phyloP scores from a whole-genome alignment of 257 asterid species.

The Schizonepeta tenuifolia region DNA sequence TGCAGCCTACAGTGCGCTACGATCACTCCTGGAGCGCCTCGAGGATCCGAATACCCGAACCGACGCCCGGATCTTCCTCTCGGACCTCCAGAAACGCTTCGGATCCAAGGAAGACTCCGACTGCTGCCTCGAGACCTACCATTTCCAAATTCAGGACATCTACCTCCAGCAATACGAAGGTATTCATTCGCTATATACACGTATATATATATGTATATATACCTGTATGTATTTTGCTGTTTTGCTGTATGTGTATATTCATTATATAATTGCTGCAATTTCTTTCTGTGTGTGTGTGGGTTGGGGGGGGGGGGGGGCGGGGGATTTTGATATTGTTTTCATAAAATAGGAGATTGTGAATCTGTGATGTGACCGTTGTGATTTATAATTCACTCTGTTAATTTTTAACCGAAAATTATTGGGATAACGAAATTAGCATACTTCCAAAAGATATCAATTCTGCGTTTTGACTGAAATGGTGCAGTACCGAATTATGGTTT shows the following conservation, averaged over 20 bases:
- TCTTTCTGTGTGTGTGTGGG: background rate
- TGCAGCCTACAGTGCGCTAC: constrained; percentile 82
- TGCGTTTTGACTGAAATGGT: background rate
- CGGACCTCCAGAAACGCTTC: constrained; percentile 78
- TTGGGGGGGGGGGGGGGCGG: no score
- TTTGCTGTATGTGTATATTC: background rate
- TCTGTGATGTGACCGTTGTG: background rate
- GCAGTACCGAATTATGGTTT: background rate
- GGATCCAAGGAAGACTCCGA: constrained; percentile 58
- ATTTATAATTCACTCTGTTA: background rate
- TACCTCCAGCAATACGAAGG: constrained; percentile 86
- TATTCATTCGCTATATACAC: background rate
- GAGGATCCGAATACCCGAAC: constrained; percentile 81
- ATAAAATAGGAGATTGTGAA: no score
- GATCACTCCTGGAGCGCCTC: constrained; percentile 84
- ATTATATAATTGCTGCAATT: background rate
- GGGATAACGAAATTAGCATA: background rate
- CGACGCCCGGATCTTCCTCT: constrained; percentile 83
- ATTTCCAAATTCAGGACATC: constrained; percentile 82
- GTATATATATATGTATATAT: background rate
- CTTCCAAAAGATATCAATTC: background rate
- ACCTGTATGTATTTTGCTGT: no score
- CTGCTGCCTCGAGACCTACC: constrained; percentile 69
- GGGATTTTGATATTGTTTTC: background rate
- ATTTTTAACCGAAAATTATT: background rate